Base-by-base conservation (phyloP, 2,329 filamentous ascomycete species). In the Hypomyces rosellus region DNA sequence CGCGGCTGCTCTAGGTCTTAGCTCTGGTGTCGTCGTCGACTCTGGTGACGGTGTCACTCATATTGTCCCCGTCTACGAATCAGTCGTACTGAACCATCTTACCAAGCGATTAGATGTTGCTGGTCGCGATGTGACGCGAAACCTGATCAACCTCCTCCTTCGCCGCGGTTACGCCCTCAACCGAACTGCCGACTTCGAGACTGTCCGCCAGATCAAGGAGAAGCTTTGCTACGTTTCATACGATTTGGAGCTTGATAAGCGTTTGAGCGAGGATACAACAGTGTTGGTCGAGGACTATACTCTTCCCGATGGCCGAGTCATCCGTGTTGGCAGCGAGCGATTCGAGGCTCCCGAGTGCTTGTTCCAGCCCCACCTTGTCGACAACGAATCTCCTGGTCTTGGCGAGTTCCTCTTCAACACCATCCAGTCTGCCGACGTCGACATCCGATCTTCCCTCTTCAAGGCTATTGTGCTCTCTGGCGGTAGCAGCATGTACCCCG, bases 181-280 rank as follows among this genome's bases (percentile, higher is more conserved):
- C 81, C 84, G 93, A 68, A 99, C 93, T 12, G 93, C 93, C 66
- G 93, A 99, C 69, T 99, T 99, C 70, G 93, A 99, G 73, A 99
- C 93, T 4, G 93, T 99, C 50, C 88, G 93, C 55, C 92, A 97
- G 70, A 97, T 99, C 76, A 99, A 99, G 76, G 93, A 99, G 78
- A 99, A 99, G 79, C 86, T 99, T 46, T 97, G 93, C 79, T 99
- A 99, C 69, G 92, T 99, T 51, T 96, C 91, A 12, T 99, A 97
- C 76, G 93, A 99, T 69, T 81, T 99, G 51, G 90, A 95, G 71
- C 78, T 99, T 49, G 93, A 99, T 76, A 91, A 97, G 74, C 85
- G 88, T 60, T 82, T 99, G 57, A 95, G 89, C 64, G 93, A 99
- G 73, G 93, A 99, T 63, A 99, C 93, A 14, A 99, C 93, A 1